Base-by-base conservation (phyloP, 495 filamentous ascomycete genomes). In the Penicillium silybi region DNA sequence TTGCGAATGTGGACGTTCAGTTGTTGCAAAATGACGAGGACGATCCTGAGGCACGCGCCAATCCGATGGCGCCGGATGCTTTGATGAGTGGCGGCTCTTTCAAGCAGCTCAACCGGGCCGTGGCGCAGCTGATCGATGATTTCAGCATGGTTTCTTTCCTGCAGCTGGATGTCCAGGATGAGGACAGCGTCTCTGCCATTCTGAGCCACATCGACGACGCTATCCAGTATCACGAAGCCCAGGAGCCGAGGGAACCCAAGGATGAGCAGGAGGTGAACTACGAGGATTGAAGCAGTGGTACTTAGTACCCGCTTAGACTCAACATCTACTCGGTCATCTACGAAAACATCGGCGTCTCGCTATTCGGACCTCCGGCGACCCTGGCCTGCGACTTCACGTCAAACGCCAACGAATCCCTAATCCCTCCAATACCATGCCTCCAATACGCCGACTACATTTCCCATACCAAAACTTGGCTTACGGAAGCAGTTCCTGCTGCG, bases 81-180 rank as follows among this genome's bases (percentile, higher is more conserved):
- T 50, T 93, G 54, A 84, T 95, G 86, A 83, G 80, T 6, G 91
- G 91, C 9, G 76, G 80, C 0, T 84, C 86, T 2, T 96, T 95
- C 67, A 79, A 85, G 45, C 79, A 77, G 48, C 73, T 96, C 48
- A 96, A 96, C 56, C 79, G 74, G 48, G 92, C 91, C 1, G 92
- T 98, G 18, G 93, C 87, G 11, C 81, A 85, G 45, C 71, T 98
- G 48, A 92, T 98, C 50, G 93, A 97, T 69, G 91, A 87, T 67
- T 98, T 96, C 68, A 95, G 91, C 68, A 95, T 98, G 90, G 92
- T 98, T 4, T 93, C 85, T 17, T 98, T 93, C 64, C 73, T 97
- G 35, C 86, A 90, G 73, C 72, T 98, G 29, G 88, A 97, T 63
- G 89, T 82, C 42, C 88, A 92, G 58, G 85, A 96, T 57, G 93